Percentiles rank a stretch among this genome's conserved stretches.
These are phyloP conservation scores for Fragilariopsis cylindrus DNA, from an alignment of 108 stramenopile genomes.

Conservation along the genomic window DNA sequence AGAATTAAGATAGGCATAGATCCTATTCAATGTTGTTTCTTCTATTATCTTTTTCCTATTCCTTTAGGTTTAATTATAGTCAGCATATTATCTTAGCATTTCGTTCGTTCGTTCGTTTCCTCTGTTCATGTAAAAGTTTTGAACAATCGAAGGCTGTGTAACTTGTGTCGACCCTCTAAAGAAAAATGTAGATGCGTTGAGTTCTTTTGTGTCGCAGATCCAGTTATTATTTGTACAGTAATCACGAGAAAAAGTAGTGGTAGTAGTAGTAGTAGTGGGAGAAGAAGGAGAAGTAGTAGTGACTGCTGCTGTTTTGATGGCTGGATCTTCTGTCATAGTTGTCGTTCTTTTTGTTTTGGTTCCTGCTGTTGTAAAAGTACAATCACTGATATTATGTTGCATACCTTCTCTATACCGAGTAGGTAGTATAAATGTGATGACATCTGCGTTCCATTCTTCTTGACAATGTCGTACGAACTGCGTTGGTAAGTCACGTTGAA, in stretches of 20 bases:
- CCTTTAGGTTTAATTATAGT: too few species aligned
- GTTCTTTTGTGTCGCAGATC: constrained; percentile 25
- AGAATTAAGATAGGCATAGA: too few species aligned
- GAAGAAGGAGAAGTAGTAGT: not conserved
- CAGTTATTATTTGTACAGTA: not conserved
- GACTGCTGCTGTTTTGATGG: not conserved
- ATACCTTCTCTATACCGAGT: constrained; percentile 19
- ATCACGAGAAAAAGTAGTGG: not conserved
- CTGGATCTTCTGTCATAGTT: not conserved
- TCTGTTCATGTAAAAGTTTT: constrained; percentile 13
- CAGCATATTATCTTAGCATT: too few species aligned
- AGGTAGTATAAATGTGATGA: constrained; percentile 36
- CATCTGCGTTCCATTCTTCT: constrained; percentile 34
- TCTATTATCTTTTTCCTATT: too few species aligned
- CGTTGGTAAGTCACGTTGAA: constrained; percentile 35
- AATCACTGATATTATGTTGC: not conserved
- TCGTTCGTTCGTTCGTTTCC: too few species aligned
- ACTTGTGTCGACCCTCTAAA: constrained; percentile 32
- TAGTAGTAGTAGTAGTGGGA: not conserved
- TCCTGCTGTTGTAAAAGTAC: not conserved
- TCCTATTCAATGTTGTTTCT: too few species aligned
- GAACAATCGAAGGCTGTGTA: constrained; percentile 39
- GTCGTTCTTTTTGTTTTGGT: not conserved
- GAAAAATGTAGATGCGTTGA: constrained; percentile 38
- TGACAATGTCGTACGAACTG: constrained; percentile 34